Conservation (phyloP, 192 early-diverging fungal species). For the Paraglomus occultum region DNA sequence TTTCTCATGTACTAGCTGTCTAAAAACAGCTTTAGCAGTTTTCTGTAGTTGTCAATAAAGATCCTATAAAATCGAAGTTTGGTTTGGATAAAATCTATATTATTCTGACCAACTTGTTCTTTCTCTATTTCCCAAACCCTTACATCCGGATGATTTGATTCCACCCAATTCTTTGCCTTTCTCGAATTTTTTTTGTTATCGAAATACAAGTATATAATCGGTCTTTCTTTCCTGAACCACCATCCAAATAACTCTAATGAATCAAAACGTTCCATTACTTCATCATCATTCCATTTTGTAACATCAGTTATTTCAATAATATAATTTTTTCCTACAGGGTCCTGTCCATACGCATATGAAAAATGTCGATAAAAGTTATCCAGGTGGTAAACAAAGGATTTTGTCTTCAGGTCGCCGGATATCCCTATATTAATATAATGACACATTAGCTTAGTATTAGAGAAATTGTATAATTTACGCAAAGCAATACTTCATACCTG, state of each 20-base stretch:
- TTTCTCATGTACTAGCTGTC: no score
- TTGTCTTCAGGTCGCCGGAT: background rate
- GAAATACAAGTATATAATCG: constrained; percentile 1
- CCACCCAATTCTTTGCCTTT: constrained; percentile 1
- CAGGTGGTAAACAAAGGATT: background rate
- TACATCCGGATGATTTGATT: background rate
- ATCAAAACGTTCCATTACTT: constrained; percentile 8
- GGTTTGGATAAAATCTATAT: no score
- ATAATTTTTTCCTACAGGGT: constrained; percentile 2
- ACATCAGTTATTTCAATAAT: background rate
- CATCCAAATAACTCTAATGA: constrained; percentile 3
- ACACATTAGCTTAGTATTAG: background rate
- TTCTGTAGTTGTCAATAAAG: no score
- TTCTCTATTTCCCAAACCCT: constrained; percentile 4
- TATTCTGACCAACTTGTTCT: background rate
- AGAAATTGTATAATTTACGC: background rate
- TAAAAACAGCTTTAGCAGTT: no score
- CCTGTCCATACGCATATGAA: background rate
- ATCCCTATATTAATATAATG: constrained; percentile 11
- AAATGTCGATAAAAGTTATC: constrained; percentile 4
- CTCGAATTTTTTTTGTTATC: background rate
- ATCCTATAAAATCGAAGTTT: no score
- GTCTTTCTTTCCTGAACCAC: background rate
- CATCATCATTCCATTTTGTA: background rate
- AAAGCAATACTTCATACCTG: constrained; percentile 17